A percentile compares a stretch with the other conserved stretches of the same genome.
Conservation (phyloP, 768 basidiomycete genomes). For the Mycena polygramma region DNA sequence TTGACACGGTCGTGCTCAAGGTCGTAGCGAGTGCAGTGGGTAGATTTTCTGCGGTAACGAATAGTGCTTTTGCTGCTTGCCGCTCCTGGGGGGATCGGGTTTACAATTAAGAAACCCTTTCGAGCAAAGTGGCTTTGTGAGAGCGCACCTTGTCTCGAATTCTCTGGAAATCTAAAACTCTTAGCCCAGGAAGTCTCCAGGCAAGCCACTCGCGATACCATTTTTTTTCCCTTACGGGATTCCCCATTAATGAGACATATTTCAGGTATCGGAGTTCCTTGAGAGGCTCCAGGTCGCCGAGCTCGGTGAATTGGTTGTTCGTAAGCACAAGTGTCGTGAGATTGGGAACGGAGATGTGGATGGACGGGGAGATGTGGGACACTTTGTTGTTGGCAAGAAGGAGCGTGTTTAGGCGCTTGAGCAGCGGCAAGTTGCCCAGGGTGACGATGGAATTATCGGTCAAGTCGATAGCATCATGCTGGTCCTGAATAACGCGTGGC, state of each 20-base stretch:
- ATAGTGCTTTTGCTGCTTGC: constrained; percentile 76
- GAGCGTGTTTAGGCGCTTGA: constrained; percentile 86
- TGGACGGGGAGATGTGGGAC: constrained; percentile 83
- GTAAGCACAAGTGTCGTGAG: constrained; percentile 87
- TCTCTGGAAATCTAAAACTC: constrained; percentile 96
- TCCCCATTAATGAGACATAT: constrained; percentile 83
- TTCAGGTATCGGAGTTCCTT: constrained; percentile 81
- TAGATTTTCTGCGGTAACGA: constrained; percentile 84
- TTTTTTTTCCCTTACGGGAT: constrained; percentile 91
- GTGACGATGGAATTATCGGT: constrained; percentile 90
- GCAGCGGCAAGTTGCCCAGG: constrained; percentile 88
- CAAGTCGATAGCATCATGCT: constrained; percentile 94
- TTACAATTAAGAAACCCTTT: constrained; percentile 41
- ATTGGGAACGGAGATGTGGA: constrained; percentile 88
- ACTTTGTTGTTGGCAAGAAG: constrained; percentile 93
- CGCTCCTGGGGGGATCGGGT: constrained; percentile 72
- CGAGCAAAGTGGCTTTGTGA: constrained; percentile 50
- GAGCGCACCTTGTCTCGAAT: constrained; percentile 92
- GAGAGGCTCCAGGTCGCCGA: constrained; percentile 88
- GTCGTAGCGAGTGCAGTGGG: constrained; percentile 86
- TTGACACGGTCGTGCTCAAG: constrained; percentile 80
- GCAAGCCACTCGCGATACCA: constrained; percentile 98
- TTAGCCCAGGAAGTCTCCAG: constrained; percentile 86
- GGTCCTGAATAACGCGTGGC: constrained; percentile 68
- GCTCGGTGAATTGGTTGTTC: constrained; percentile 83